Percentiles rank a stretch among this genome's conserved stretches.
These are phyloP conservation scores for Silybum marianum DNA, from an alignment of 129 eudicot species.

Conservation along the genomic window DNA sequence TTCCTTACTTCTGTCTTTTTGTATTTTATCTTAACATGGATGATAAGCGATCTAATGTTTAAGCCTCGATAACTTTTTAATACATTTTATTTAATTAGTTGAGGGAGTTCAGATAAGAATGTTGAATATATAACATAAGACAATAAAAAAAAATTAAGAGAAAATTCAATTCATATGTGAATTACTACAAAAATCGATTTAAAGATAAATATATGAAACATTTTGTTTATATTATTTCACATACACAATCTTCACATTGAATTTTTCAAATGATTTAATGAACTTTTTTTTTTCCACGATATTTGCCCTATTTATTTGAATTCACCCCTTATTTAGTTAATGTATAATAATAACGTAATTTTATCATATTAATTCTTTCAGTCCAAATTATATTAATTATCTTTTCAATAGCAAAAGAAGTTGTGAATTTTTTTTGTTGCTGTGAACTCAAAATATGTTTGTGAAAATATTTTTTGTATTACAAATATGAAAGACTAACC, in stretches of 20 bases:
- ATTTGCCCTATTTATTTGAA: no score
- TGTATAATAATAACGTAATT: not conserved
- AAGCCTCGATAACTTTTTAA: not conserved
- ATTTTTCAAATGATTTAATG: no score
- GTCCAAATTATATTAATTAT: no score
- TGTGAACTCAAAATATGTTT: not conserved
- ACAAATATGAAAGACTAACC: no score
- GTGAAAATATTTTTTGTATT: not conserved
- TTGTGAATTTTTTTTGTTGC: no score
- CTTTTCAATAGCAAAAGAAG: not conserved
- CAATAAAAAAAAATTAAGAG: no score
- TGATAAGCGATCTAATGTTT: not conserved
- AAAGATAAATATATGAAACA: not conserved
- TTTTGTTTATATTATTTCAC: no score
- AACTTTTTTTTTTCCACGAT: no score
- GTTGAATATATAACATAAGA: not conserved
- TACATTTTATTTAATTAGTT: not conserved
- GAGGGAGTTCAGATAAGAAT: no score
- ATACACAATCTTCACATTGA: no score
- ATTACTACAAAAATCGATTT: not conserved
- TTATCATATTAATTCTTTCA: no score
- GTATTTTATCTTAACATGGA: not conserved
- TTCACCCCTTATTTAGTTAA: not conserved
- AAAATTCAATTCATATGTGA: not conserved
- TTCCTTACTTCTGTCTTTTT: no score